Evolutionary conservation across 495 filamentous ascomycete species (phyloP), one percentile per base, ranked within the genome.

Genomic region (Emericellopsis terricola): DNA sequence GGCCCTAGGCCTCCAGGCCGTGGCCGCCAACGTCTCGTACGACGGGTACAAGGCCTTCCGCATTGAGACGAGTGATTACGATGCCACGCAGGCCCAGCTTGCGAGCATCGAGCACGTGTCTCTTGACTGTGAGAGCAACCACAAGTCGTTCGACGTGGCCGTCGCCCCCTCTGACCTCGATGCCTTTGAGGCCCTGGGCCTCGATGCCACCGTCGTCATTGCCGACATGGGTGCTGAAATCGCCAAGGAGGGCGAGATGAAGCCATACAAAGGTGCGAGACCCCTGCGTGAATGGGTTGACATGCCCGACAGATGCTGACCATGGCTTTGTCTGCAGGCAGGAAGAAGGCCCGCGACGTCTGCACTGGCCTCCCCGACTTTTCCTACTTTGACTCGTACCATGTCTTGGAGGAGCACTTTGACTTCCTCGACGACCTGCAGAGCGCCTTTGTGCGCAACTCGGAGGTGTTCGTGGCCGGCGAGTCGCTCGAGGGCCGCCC

Each of bases 301-400:
- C n/a, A n/a, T n/a, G n/a, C n/a, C n/a, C n/a, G n/a, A n/a, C n/a
- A n/a, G n/a, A n/a, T n/a, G n/a, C n/a, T n/a, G n/a, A n/a, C n/a
- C n/a, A n/a, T n/a, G n/a, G n/a, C n/a, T n/a, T n/a, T n/a, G n/a
- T n/a, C n/a, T n/a, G n/a, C n/a, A n/a, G n/a, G n/a, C n/a, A n/a
- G n/a, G n/a, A n/a, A n/a, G n/a, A n/a, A n/a, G n/a, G n/a, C n/a
- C n/a, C n/a, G n/a, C n/a, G n/a, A n/a, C 23, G 23, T 11, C n/a
- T n/a, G n/a, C n/a, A n/a, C n/a, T n/a, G n/a, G n/a, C n/a, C n/a
- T n/a, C n/a, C n/a, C n/a, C n/a, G n/a, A n/a, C n/a, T n/a, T n/a
- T n/a, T n/a, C n/a, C n/a, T n/a, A n/a, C n/a, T 74, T 73, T 51
- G 55, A 68, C 40, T 45, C 57, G 23, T 75, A 74, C 42, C 70